phyloP scores from a whole-genome alignment of 2,329 filamentous ascomycete genomes.

The Phialocephala sp. region DNA sequence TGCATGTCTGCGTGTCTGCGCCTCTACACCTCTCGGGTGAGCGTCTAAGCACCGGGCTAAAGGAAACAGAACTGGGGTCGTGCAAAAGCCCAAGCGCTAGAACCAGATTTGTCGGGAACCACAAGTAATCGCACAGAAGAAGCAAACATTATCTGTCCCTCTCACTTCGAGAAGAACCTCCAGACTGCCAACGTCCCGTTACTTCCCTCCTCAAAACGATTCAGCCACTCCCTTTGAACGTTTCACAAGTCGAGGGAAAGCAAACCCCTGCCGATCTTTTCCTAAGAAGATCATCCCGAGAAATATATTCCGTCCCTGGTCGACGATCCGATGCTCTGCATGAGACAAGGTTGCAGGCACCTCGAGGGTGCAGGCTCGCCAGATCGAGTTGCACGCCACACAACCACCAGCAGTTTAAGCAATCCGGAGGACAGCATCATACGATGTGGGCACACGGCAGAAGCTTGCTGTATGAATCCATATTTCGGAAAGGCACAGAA shows the following conservation, averaged over 20 bases:
- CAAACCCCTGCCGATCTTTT: not conserved
- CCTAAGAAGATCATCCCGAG: not conserved
- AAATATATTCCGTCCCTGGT: not conserved
- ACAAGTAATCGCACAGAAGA: not conserved
- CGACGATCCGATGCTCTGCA: not conserved
- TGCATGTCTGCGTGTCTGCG: too few relatives aligned
- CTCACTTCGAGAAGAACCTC: not conserved
- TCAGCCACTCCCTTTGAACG: slow-evolving; percentile 1
- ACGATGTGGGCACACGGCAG: not conserved
- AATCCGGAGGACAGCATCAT: not conserved
- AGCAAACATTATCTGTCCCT: not conserved
- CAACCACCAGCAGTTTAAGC: not conserved
- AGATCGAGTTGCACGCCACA: slow-evolving; percentile 3
- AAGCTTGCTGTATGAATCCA: not conserved
- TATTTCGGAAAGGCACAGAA: not conserved
- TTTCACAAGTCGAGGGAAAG: not conserved
- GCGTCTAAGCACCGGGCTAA: not conserved
- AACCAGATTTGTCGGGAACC: not conserved
- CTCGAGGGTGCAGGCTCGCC: not conserved
- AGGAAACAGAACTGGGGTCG: not conserved
- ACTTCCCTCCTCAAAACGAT: not conserved
- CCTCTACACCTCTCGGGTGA: not conserved
- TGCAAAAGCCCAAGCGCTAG: not conserved
- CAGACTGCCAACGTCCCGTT: not conserved
- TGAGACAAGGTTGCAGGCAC: not conserved